phyloP scores from a whole-genome alignment of 352 stramenopile genomes.

The Globisporangium spiculum region DNA sequence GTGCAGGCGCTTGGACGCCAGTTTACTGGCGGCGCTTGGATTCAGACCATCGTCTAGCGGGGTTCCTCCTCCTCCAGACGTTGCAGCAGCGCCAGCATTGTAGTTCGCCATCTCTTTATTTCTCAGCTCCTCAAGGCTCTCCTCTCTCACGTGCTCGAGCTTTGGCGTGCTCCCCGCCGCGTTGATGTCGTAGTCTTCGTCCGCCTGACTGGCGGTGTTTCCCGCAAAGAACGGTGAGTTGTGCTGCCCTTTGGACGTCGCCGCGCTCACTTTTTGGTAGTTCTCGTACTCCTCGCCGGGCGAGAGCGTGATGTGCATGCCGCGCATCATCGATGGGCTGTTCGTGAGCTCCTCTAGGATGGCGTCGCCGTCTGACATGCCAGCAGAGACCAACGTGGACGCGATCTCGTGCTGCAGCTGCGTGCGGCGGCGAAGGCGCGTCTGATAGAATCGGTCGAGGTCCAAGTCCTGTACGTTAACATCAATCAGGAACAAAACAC shows the following conservation, averaged over 20 bases:
- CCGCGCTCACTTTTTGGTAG: slow-evolving; percentile 55
- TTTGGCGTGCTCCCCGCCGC: background rate
- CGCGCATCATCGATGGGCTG: slow-evolving; percentile 36
- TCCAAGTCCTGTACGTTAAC: slow-evolving; percentile 40
- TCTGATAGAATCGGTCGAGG: slow-evolving; percentile 55
- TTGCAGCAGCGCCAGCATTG: too few species aligned
- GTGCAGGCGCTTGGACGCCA: slow-evolving; percentile 21
- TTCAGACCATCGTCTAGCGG: background rate
- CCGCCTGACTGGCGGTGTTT: slow-evolving; percentile 20
- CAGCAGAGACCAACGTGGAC: slow-evolving; percentile 32
- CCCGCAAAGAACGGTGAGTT: slow-evolving; percentile 13
- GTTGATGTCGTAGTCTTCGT: slow-evolving; percentile 29
- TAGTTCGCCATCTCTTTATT: background rate
- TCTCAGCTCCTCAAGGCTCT: slow-evolving; percentile 11
- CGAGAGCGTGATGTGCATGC: slow-evolving; percentile 64
- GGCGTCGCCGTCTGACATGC: slow-evolving; percentile 23
- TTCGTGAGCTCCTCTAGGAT: slow-evolving; percentile 22
- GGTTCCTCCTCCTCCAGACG: background rate
- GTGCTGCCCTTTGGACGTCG: slow-evolving; percentile 21
- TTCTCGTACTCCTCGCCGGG: slow-evolving; percentile 71
- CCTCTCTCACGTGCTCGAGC: slow-evolving; percentile 15
- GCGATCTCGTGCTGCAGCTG: slow-evolving; percentile 55
- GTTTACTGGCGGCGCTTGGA: slow-evolving; percentile 4
- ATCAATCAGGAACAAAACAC: background rate
- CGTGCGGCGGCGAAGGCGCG: slow-evolving; percentile 45